phyloP scores from a whole-genome alignment of 371 early-diverging fungal genomes.

The Circinella umbellata region DNA sequence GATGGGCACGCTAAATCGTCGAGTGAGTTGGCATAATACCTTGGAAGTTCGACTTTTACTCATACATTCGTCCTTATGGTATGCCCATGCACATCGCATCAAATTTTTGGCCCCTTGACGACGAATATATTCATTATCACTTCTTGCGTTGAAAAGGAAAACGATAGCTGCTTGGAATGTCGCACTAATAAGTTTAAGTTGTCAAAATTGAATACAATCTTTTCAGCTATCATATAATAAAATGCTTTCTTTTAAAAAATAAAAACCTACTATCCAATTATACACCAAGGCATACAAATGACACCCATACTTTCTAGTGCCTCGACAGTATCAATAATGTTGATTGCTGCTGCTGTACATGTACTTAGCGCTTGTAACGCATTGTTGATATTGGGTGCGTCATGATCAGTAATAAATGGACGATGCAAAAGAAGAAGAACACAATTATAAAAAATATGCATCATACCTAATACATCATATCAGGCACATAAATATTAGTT shows the following conservation, averaged over 20 bases:
- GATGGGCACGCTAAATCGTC: constrained; percentile 15
- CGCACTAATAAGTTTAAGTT: constrained; percentile 19
- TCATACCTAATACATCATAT: not conserved
- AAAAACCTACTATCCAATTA: constrained; percentile 38
- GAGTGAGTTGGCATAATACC: constrained; percentile 15
- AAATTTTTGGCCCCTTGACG: constrained; percentile 31
- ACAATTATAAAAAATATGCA: constrained; percentile 26
- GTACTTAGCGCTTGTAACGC: constrained; percentile 39
- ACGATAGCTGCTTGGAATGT: constrained; percentile 48
- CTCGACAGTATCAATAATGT: constrained; percentile 30
- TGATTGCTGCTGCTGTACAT: constrained; percentile 39
- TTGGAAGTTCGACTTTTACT: constrained; percentile 18
- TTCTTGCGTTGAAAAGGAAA: constrained; percentile 41
- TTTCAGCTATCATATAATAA: no score
- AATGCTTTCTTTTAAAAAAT: constrained; percentile 2
- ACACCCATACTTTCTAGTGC: constrained; percentile 19
- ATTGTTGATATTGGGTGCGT: constrained; percentile 20
- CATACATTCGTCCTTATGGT: constrained; percentile 20
- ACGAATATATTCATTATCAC: constrained; percentile 27
- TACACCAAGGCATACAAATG: constrained; percentile 39
- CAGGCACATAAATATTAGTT: not conserved
- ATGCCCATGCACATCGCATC: constrained; percentile 25
- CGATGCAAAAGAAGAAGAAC: constrained; percentile 26
- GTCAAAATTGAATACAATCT: no score
- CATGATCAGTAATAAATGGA: constrained; percentile 16